Percentiles rank a stretch among this genome's conserved stretches.
These are phyloP conservation scores for Sarocladium kiliense DNA, from an alignment of 2,329 filamentous ascomycete species.

Conservation along the genomic window DNA sequence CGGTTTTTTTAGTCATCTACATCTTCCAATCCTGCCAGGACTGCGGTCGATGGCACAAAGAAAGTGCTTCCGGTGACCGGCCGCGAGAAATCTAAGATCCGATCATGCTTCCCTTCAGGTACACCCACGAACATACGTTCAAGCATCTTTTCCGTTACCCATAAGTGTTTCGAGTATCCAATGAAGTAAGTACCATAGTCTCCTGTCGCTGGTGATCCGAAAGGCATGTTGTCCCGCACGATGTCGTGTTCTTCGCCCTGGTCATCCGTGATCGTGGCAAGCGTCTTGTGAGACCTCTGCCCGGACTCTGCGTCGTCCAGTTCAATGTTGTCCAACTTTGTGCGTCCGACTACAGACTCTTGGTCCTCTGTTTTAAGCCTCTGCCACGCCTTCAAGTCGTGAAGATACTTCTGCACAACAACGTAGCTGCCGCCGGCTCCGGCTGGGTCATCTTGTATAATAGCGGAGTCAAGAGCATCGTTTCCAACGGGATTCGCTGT, in stretches of 20 bases:
- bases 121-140: conserved; percentile 52
- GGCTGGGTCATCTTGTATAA: conserved; percentile 30
- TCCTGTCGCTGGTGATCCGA: conserved; percentile 44
- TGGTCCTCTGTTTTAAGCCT: conserved; percentile 43
- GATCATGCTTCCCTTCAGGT: conserved; percentile 49
- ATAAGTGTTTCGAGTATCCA: conserved; percentile 46
- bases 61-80: conserved; percentile 48
- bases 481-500: conserved; percentile 52
- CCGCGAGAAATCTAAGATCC: conserved; percentile 48
- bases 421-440: conserved; percentile 48
- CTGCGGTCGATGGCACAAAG: conserved; percentile 36
- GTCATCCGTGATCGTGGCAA: conserved; percentile 48
- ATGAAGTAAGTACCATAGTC: conserved; percentile 57
- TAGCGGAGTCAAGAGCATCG: conserved; percentile 33
- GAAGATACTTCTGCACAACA: conserved; percentile 55
- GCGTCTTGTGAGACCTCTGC: conserved; percentile 49
- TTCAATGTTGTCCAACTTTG: conserved; percentile 53
- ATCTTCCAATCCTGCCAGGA: neutral
- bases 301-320: conserved; percentile 42
- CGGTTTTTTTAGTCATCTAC: neutral
- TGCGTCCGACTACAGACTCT: conserved; percentile 51
- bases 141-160: conserved; percentile 55
- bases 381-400: conserved; percentile 44
- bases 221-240: conserved; percentile 56
- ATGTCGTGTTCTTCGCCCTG: conserved; percentile 46